Base-by-base conservation (phyloP, 75 land plant species). In the Cupressus sempervirens region DNA sequence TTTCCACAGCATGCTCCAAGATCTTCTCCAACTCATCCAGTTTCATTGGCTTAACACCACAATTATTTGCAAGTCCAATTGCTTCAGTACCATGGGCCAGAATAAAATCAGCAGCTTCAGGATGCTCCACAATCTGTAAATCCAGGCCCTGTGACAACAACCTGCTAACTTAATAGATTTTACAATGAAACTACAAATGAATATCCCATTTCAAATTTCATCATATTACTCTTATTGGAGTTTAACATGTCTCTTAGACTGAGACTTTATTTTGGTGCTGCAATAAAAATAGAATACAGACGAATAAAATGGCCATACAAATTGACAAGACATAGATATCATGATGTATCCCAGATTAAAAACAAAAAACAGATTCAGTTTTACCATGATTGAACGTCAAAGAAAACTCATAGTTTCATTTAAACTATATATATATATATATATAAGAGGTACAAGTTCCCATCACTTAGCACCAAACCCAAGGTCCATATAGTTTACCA, bases 31-130 rank as follows among this genome's bases (percentile, higher is more conserved):
- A 92, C 6, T 93, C 92, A 34, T 91, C 92, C 76, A 95, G 86
- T 56, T 79, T 84, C 88, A 86, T 87, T 7, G 92, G 82, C 67
- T 86, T 43, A 67, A 86, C 48, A 45, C 84, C 85, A 62, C 77
- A 87, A 67, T 93, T 92, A 84, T 88, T 86, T 65, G 91, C 84
- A 81, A 77, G 89, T 50, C 94, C 92, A 76, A 95, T 38, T 23
- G 96, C 97, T 90, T 95, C 96, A 84, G 97, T 94, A 26, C 97
- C 97, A 90, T 95, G 97, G 50, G 90, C 96, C 77, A 95, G 83
- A 83, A 95, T 85, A 87, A 95, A 95, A 73, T 95, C 94, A 80
- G 97, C 97, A 58, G 88, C 90, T 82, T 92, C 92, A 36, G 88
- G 90, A 65, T 86, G 84, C 12, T 88, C 89, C 82, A 95, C 97